Evolutionary conservation across 2,329 filamentous ascomycete species (phyloP).

Genomic region (Chaetomium sp.): DNA sequence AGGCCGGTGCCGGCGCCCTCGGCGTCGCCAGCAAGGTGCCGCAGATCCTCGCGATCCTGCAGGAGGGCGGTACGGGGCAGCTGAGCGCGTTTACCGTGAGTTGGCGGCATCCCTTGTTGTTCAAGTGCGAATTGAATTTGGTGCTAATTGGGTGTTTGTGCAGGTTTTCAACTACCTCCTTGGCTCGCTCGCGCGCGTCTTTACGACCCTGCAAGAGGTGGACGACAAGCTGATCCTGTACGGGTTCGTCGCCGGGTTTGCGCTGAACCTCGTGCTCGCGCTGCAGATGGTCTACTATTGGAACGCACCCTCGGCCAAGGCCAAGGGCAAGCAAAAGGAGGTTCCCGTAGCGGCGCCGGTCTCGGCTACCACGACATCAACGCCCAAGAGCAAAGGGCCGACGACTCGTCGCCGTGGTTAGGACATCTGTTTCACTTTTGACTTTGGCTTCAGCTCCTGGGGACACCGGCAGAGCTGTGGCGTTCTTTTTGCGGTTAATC

Average conservation of each 20-base stretch:
- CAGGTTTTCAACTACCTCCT: slow-evolving; percentile 98
- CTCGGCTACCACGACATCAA: slow-evolving; percentile 27
- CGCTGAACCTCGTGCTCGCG: slow-evolving; percentile 84
- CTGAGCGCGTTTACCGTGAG: slow-evolving; percentile 93
- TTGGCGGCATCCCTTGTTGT: slow-evolving; percentile 31
- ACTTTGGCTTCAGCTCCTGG: slow-evolving; percentile 6
- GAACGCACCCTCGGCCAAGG: slow-evolving; percentile 64
- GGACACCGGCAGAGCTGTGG: slow-evolving; percentile 12
- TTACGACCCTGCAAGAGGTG: slow-evolving; percentile 96
- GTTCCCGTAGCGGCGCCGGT: slow-evolving; percentile 34
- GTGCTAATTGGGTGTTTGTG: slow-evolving; percentile 20
- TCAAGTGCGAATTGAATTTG: not conserved
- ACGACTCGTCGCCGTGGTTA: slow-evolving; percentile 48
- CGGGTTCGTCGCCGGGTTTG: slow-evolving; percentile 87
- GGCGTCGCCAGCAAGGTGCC: slow-evolving; percentile 90
- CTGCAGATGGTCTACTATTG: slow-evolving; percentile 95
- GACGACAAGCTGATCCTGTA: slow-evolving; percentile 96
- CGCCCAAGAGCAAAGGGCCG: slow-evolving; percentile 44
- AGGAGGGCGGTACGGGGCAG: slow-evolving; percentile 87
- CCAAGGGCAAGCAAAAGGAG: slow-evolving; percentile 46
- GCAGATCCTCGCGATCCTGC: slow-evolving; percentile 85
- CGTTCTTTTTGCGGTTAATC: slow-evolving; percentile 21
- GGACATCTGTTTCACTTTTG: slow-evolving; percentile 12
- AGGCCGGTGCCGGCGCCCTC: slow-evolving; percentile 80
- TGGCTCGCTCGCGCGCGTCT: slow-evolving; percentile 91